phyloP scores from a whole-genome alignment of 495 filamentous ascomycete species.

The Tuber microsphaerosporum region DNA sequence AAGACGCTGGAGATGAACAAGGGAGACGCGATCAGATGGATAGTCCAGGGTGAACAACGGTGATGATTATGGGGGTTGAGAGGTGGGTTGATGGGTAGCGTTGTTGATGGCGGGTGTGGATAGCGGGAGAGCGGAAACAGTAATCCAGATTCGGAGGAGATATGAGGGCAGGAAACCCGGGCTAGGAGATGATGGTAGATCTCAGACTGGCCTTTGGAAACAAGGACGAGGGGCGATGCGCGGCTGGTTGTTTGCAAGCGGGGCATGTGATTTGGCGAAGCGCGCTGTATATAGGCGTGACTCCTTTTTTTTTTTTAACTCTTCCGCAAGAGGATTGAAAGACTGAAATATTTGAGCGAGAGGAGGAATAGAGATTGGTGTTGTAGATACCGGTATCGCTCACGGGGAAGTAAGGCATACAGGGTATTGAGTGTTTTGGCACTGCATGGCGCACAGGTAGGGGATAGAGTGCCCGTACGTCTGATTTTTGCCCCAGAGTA shows the following conservation, averaged over 20 bases:
- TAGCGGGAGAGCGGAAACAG: background rate
- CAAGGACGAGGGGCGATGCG: constrained; percentile 10
- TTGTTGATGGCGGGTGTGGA: constrained; percentile 19
- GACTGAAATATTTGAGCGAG: background rate
- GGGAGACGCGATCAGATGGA: constrained; percentile 16
- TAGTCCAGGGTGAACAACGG: constrained; percentile 19
- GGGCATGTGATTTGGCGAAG: constrained; percentile 36
- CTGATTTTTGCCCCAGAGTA: background rate
- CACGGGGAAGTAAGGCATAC: background rate
- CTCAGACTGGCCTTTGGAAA: constrained; percentile 3
- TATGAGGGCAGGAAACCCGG: background rate
- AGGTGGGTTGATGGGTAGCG: constrained; percentile 26
- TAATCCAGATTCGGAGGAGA: background rate
- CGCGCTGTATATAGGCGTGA: background rate
- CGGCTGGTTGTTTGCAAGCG: constrained; percentile 20
- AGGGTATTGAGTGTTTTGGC: background rate
- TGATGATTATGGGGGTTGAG: constrained; percentile 21
- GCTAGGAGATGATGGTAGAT: background rate
- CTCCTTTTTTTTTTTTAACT: background rate
- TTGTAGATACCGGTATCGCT: background rate
- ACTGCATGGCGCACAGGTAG: background rate
- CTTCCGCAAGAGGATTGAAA: background rate
- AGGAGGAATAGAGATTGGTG: background rate
- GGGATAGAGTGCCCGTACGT: background rate
- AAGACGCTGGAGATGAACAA: constrained; percentile 26